Base-by-base conservation (phyloP, 495 filamentous ascomycete genomes). In the Amorphotheca resinae region DNA sequence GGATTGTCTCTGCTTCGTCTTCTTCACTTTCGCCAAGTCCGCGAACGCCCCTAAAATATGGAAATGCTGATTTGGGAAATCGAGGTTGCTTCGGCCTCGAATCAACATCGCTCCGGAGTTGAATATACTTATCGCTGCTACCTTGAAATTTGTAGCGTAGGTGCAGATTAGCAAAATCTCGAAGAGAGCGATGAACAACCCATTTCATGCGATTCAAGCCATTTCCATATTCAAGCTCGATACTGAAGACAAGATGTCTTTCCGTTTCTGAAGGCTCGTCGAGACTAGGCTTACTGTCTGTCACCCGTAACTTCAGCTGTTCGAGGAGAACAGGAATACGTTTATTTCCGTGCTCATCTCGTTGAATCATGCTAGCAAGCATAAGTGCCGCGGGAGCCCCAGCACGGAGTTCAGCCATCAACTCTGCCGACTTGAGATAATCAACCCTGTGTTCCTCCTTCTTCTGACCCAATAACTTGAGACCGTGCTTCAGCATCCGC, bases 131-230 rank as follows among this genome's bases (percentile, higher is more conserved):
- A 44, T 93, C 82, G 44, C 82, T 87, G 30, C 77, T 73, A 23
- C 82, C 69, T 35, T 86, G 78, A 36, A 93, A 60, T 53, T 88
- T 91, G 68, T 95, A 99, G 52, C 89, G 82, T 49, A 84, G 68
- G 59, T 99, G 93, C 4, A 99, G 69, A 54, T 95, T 94, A 49
- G 84, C 72, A 56, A 99, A 94, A 52, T 99, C 91, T 50, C 76
- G 72, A 41, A 95, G 69, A 18, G 83, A 81, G 18, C 91, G 75
- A 51, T 84, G 78, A 43, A 99, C 87, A 37, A 86, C 79, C 91
- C 91, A 99, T 53, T 87, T 88, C 91, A 99, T 96, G 40, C 93
- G 72, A 20, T 87, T 94, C 43, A 89, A 75, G 2, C 93, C 91
- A 54, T 80, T 95, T 4, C 91, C 91, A 62, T 99, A 99, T 59